Evolutionary conservation across 805 yeast genomes (phyloP).

Genomic region (Lachancea quebecensis): DNA sequence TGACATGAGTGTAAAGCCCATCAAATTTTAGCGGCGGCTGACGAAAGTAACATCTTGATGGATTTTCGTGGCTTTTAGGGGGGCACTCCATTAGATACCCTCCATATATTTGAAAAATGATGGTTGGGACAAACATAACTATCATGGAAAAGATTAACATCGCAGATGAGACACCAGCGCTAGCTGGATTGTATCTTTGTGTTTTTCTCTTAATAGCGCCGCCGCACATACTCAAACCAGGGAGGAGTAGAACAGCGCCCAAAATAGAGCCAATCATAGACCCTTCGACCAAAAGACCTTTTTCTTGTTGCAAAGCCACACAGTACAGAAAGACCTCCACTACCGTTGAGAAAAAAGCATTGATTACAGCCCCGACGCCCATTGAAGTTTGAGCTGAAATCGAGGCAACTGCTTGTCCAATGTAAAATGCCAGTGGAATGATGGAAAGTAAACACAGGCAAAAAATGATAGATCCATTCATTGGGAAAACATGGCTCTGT

Average conservation of each 20-base stretch:
- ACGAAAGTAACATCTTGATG: slow-evolving; percentile 55
- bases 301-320: slow-evolving; percentile 79
- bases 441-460: slow-evolving; percentile 73
- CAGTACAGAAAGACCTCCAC: slow-evolving; percentile 90
- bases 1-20: slow-evolving; percentile 53
- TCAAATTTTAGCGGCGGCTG: slow-evolving; percentile 74
- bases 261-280: slow-evolving; percentile 88
- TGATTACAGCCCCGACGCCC: slow-evolving; percentile 98
- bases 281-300: slow-evolving; percentile 90
- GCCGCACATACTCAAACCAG: slow-evolving; percentile 96
- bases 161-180: slow-evolving; percentile 96
- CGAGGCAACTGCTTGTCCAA: slow-evolving; percentile 99
- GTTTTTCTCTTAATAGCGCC: slow-evolving; percentile 92
- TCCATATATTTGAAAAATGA: slow-evolving; percentile 85
- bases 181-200: slow-evolving; percentile 89
- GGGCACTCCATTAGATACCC: slow-evolving; percentile 68
- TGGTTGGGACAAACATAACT: slow-evolving; percentile 88
- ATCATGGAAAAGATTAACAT: slow-evolving; percentile 87
- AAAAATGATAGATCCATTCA: slow-evolving; percentile 54
- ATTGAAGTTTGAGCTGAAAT: slow-evolving; percentile 96
- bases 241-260: slow-evolving; percentile 85
- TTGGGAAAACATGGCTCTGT: slow-evolving; percentile 38
- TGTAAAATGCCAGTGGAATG: slow-evolving; percentile 90
- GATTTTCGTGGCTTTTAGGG: slow-evolving; percentile 8
- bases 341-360: slow-evolving; percentile 93